Base-by-base conservation (phyloP, 1,284 basidiomycete genomes). In the Sporisorium scitamineum region DNA sequence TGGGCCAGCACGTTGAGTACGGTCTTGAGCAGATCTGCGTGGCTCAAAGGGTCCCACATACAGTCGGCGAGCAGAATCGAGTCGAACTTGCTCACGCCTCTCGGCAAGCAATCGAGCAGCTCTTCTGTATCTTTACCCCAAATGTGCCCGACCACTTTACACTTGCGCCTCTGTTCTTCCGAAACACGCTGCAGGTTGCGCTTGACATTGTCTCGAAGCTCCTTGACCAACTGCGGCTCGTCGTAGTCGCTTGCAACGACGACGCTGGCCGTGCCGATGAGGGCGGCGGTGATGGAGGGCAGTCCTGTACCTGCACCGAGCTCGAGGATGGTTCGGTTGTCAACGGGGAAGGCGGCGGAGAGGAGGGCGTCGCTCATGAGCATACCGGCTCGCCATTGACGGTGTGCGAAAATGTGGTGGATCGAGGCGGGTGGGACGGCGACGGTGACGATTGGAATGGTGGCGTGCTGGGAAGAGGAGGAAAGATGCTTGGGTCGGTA, bases 381-480 rank as follows among this genome's bases (percentile, higher is more conserved):
- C 79, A 85, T 82, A 0, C 84, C 84, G 0, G 84, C 82, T 11
- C 84, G 72, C 84, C 84, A 85, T 62, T 83, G 81, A 16, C 84
- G 77, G 52, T 85, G 84, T 8, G 81, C 82, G 54, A 85, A 85
- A 42, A 85, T 80, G 70, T 73, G 74, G 16, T 78, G 80, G 32
- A 85, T 78, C 29, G 78, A 70, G 13, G 81, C 80, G 1, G 82
- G 80, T 5, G 84, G 84, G 3, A 85, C 73, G 31, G 63, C 47
- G 37, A 85, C 75, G 8, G 67, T 67, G 34, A 84, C 44, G 37
- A 71, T 22, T 2, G 60, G 59, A 7, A 56, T 4, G 42, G 48
- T 13, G 48, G 31, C 11, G 29, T 6, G 2, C 32, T n/a, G 3
- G 54, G 47, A 27, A 31, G 65, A 45, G 18, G 48, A 11, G 29